These are phyloP conservation scores for Phytophthora quininea DNA, from an alignment of 352 stramenopile genomes.

Conservation along the genomic window DNA sequence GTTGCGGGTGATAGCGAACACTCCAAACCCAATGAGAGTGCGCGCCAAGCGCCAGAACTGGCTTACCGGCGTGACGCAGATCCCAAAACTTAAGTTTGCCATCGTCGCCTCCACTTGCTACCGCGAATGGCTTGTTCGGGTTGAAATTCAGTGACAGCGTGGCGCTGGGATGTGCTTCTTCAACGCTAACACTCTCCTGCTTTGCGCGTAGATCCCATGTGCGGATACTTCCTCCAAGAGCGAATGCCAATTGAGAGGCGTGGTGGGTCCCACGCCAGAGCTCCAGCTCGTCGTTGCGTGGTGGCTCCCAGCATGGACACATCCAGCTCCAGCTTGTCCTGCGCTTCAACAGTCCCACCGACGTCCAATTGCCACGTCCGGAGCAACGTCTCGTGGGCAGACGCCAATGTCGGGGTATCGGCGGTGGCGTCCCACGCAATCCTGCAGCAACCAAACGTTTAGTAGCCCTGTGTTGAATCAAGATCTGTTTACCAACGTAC, in stretches of 20 bases:
- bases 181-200: conserved; percentile 44
- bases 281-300: conserved; percentile 28
- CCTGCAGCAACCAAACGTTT: conserved; percentile 17
- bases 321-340: conserved; percentile 60
- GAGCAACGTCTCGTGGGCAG: conserved; percentile 52
- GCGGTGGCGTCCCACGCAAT: conserved; percentile 47
- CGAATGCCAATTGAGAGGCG: conserved; percentile 62
- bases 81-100: conserved; percentile 98
- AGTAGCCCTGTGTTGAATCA: background rate
- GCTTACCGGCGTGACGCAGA: conserved; percentile 76
- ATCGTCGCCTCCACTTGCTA: conserved; percentile 94
- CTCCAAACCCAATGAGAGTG: conserved; percentile 94
- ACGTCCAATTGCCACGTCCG: conserved; percentile 61
- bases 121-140: conserved; percentile 95
- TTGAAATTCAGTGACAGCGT: conserved; percentile 96
- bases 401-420: conserved; percentile 32
- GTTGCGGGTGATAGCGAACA: conserved; percentile 97
- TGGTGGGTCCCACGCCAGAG: conserved; percentile 86
- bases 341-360: conserved; percentile 31
- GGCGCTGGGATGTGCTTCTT: conserved; percentile 67
- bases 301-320: conserved; percentile 48
- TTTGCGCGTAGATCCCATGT: conserved; percentile 78
- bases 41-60: conserved; percentile 88
- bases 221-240: conserved; percentile 62
- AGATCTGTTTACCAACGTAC: conserved; percentile 20